A percentile compares a stretch with the other conserved stretches of the same genome.
These are phyloP conservation scores for Centaurea solstitialis DNA, from an alignment of 129 eudicot species.

Conservation along the genomic window DNA sequence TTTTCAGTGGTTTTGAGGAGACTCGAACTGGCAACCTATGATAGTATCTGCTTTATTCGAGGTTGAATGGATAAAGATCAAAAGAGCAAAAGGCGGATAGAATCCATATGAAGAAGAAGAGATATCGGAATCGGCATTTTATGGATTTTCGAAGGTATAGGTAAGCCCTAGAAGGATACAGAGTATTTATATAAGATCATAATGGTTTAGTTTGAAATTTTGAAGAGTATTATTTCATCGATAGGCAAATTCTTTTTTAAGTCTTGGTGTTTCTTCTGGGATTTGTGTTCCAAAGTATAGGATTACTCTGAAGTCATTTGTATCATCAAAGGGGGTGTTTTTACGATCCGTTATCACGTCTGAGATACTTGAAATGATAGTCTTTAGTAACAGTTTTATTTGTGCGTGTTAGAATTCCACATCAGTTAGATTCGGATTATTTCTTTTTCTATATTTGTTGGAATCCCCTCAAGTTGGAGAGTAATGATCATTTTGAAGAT, in stretches of 20 bases:
- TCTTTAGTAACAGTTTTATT: neutral
- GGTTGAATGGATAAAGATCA: slow-evolving; percentile 11
- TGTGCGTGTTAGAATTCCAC: too few species aligned
- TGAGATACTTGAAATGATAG: neutral
- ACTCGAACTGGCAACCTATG: neutral
- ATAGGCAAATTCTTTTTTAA: slow-evolving; percentile 39
- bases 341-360: neutral
- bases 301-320: neutral
- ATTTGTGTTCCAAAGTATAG: slow-evolving; percentile 17
- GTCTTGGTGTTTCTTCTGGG: slow-evolving; percentile 10
- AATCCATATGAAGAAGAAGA: slow-evolving; percentile 17
- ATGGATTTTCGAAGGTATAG: slow-evolving; percentile 12
- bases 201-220: slow-evolving; percentile 32
- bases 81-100: neutral
- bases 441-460: too few species aligned
- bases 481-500: too few species aligned
- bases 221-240: slow-evolving; percentile 15
- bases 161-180: slow-evolving; percentile 14
- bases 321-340: neutral
- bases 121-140: neutral
- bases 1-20: neutral
- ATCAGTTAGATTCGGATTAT: too few species aligned
- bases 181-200: slow-evolving; percentile 4
- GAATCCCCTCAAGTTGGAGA: too few species aligned
- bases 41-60: neutral